Base-by-base conservation (phyloP, 345 rosid genomes). In the Psidium friedrichsthalianum region DNA sequence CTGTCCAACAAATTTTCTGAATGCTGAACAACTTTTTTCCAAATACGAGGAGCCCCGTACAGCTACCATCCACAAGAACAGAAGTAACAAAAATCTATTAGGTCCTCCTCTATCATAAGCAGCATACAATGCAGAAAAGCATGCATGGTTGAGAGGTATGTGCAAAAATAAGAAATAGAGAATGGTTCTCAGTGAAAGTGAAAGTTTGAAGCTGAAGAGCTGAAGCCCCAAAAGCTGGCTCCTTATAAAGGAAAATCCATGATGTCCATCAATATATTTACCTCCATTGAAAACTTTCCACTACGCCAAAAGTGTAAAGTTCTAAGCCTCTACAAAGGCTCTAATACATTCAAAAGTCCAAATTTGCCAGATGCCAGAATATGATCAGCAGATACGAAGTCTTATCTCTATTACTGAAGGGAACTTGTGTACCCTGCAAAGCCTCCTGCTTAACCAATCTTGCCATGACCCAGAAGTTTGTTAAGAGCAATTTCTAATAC, bases 1-100 rank as follows among this genome's bases (percentile, higher is more conserved):
- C 87, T 80, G 4, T 88, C 93, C 64, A 55, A 87, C 18, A 86
- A 51, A 87, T 15, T 58, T 55, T 6, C 85, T 18, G 91, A 86
- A 64, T 56, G n/a, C 32, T n/a, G 85, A 11, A 2, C 78, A 15
- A 84, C 94, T 74, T 90, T 92, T 89, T 88, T 82, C 84, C 87
- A 93, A 83, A 95, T 92, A 20, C 91, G 89, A 83, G 97, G 98
- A 83, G 96, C 94, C 42, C 97, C 95, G 49, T 86, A 82, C 83
- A 95, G 83, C 95, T 93, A 84, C 18, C 49, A 51, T 86, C 53
- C 25, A 54, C 74, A 82, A 84, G 82, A 40, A 52, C 82, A 20
- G 51, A 24, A 44, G 25, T 44, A 27, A 80, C 11, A 57, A 20
- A 61, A 82, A 55, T 52, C 36, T 27, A 82, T 52, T 82, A 51